Conservation (phyloP, 345 rosid genomes). For the Brassica incana region DNA sequence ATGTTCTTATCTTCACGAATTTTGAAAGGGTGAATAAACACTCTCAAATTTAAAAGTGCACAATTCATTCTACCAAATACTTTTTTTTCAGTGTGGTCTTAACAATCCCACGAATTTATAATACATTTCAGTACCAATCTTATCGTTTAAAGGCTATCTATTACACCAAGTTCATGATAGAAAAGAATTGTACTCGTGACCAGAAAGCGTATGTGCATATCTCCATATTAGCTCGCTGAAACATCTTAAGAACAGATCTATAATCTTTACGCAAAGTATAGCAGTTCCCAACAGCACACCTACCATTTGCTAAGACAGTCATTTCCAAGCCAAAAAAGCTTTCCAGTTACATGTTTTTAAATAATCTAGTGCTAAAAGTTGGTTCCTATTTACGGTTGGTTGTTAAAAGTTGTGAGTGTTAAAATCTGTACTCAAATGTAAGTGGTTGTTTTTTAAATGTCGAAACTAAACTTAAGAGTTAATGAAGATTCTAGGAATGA, state of each 20-base stretch:
- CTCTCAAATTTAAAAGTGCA: too few species aligned
- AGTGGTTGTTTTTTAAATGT: not conserved
- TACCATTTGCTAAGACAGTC: constrained; percentile 34
- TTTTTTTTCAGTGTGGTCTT: too few species aligned
- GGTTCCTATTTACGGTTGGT: not conserved
- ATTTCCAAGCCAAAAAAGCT: not conserved
- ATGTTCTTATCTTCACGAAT: too few species aligned
- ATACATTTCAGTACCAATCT: too few species aligned
- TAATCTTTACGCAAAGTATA: constrained; percentile 88
- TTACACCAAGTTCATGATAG: not conserved
- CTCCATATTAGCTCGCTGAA: constrained; percentile 80
- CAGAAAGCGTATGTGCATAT: constrained; percentile 90
- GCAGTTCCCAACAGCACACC: constrained; percentile 95
- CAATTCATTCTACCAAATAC: too few species aligned
- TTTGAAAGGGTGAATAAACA: too few species aligned
- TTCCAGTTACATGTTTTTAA: not conserved
- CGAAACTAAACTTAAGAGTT: not conserved
- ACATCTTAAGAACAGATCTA: constrained; percentile 75
- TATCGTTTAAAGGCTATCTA: too few species aligned
- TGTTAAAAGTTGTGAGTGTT: not conserved
- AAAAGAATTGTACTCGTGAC: constrained; percentile 71
- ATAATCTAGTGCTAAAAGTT: not conserved
- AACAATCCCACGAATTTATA: too few species aligned
- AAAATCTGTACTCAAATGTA: not conserved
- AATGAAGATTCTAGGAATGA: constrained; percentile 14